Evolutionary conservation across 2,329 filamentous ascomycete species (phyloP), one percentile per base, ranked within the genome.

Genomic region (Fusarium torreyae): DNA sequence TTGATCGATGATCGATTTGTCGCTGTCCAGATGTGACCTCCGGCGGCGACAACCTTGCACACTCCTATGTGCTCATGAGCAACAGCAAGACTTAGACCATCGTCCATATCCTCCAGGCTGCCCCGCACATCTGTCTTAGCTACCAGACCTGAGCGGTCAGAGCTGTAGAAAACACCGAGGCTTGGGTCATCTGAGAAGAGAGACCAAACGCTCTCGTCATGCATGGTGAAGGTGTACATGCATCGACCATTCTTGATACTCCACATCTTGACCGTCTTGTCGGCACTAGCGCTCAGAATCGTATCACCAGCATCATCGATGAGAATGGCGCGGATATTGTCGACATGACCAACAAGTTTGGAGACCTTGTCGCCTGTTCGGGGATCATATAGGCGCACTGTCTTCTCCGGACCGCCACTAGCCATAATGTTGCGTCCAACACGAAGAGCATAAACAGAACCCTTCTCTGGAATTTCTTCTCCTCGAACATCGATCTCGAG

Each of bases 221-320:
- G 96, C 96, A 99, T 99, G 56, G 94, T 98, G 73, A 99, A 87
- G 1, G 96, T 99, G 80, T 98, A 94, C 91, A 98, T 95, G 85
- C 96, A 99, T 72, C 96, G 88, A 57, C 96, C 96, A 22, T 94
- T 95, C 13, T 93, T 96, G 72, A 98, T 91, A 71, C 94, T 98
- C 96, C 96, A 99, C 60, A 98, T 89, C 82, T 99, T 99, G 83
- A 99, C 91, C 0, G 96, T 98, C 81, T 97, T 94, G 78, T 99
- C 96, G 2, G 95, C 95, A 73, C 94, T 97, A 15, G 94, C 94
- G 1, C 95, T 97, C 85, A 99, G 88, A 72, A 99, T 93, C 40
- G 90, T 97, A 77, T 97, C 94, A 39, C 94, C 94, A 63, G 92
- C 90, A 71, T 95, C 90, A 74, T 93, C 97, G 69, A 99, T 90